Percentiles rank a stretch among this genome's conserved stretches.
Conservation (phyloP, 768 basidiomycete genomes). For the Leccinum pellstonianum region DNA sequence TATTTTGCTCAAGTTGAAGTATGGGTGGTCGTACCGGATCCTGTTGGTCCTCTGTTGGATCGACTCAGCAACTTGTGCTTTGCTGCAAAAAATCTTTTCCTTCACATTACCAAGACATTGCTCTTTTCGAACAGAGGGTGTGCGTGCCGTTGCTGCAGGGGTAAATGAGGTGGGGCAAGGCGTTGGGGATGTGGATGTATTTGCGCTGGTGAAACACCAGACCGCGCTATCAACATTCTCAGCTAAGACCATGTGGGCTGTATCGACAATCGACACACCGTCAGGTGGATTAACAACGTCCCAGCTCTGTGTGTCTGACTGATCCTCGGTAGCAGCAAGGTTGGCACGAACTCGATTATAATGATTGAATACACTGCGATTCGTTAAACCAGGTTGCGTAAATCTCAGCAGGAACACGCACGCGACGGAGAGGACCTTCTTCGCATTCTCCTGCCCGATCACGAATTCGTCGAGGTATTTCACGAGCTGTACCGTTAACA, state of each 20-base stretch:
- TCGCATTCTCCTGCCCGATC: constrained; percentile 88
- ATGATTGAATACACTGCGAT: constrained; percentile 84
- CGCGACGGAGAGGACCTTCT: constrained; percentile 94
- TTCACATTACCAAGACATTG: constrained; percentile 88
- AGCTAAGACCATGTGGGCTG: neutral
- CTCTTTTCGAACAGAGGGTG: constrained; percentile 85
- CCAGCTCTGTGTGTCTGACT: constrained; percentile 31
- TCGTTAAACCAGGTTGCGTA: constrained; percentile 3
- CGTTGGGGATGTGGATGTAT: constrained; percentile 59
- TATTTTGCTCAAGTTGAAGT: constrained; percentile 9
- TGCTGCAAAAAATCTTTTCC: constrained; percentile 22
- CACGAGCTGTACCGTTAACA: constrained; percentile 52
- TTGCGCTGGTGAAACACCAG: constrained; percentile 53
- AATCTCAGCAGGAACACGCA: constrained; percentile 42
- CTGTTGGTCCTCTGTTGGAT: constrained; percentile 69
- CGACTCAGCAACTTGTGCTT: constrained; percentile 7
- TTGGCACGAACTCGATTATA: constrained; percentile 86
- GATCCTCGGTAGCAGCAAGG: constrained; percentile 47
- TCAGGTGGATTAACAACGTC: constrained; percentile 23
- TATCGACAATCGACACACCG: constrained; percentile 23
- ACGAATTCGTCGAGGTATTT: constrained; percentile 88
- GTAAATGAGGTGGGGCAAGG: constrained; percentile 30
- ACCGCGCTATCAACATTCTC: constrained; percentile 27
- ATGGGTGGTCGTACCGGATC: constrained; percentile 60
- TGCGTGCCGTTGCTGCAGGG: constrained; percentile 43